Evolutionary conservation across 2,329 filamentous ascomycete species (phyloP).

Genomic region (Verticillium klebahnii): DNA sequence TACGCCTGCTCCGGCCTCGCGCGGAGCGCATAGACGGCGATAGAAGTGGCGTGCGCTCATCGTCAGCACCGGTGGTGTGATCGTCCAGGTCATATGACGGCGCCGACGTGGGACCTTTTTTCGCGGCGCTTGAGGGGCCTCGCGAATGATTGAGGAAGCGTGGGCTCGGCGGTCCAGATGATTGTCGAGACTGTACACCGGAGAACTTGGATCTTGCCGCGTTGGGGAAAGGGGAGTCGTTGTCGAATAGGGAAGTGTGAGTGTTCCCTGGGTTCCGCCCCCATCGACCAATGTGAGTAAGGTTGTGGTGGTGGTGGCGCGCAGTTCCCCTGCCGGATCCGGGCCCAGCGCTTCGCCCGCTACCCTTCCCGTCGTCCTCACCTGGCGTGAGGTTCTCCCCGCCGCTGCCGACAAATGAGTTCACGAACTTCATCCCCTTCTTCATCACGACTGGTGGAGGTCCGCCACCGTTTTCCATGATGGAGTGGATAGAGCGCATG

Average conservation of each 20-base stretch:
- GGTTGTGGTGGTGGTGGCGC: constrained; percentile 78
- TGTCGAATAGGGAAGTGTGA: constrained; percentile 69
- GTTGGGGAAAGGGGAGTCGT: constrained; percentile 73
- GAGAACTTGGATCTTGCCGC: constrained; percentile 59
- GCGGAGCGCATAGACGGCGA: constrained; percentile 51
- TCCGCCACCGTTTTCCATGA: constrained; percentile 54
- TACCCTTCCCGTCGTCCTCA: constrained; percentile 64
- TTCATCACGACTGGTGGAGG: constrained; percentile 54
- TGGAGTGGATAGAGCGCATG: constrained; percentile 60
- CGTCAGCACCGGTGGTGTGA: constrained; percentile 66
- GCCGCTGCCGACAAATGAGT: constrained; percentile 64
- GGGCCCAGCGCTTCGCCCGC: constrained; percentile 49
- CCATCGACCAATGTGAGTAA: constrained; percentile 63
- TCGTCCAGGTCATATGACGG: constrained; percentile 81
- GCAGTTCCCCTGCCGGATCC: constrained; percentile 62
- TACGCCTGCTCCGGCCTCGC: constrained; percentile 53
- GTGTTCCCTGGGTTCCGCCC: constrained; percentile 64
- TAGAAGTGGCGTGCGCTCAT: constrained; percentile 83
- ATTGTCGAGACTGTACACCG: constrained; percentile 51
- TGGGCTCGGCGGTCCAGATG: constrained; percentile 68
- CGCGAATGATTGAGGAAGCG: constrained; percentile 38
- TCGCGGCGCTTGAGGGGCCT: constrained; percentile 22
- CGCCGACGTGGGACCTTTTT: constrained; percentile 41
- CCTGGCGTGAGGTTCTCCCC: constrained; percentile 48
- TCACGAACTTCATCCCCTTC: constrained; percentile 95